phyloP scores from a whole-genome alignment of 768 basidiomycete species.

The Mycena latifolia region DNA sequence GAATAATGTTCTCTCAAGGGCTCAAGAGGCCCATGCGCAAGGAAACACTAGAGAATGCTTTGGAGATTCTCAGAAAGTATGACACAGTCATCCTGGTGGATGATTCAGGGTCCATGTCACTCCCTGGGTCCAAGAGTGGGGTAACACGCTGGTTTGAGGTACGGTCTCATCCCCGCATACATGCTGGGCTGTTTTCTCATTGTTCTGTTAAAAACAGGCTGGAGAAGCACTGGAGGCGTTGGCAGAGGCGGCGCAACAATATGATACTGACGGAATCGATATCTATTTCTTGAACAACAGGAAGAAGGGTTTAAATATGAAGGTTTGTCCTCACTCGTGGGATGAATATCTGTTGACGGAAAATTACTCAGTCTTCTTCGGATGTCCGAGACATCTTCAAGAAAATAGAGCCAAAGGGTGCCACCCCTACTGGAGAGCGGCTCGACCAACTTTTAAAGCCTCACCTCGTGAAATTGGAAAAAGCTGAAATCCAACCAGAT shows the following conservation, averaged over 20 bases:
- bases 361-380: slow-evolving; percentile 47
- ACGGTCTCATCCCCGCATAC: not conserved
- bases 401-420: slow-evolving; percentile 55
- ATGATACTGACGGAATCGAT: slow-evolving; percentile 72
- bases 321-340: slow-evolving; percentile 42
- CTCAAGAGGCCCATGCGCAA: slow-evolving; percentile 20
- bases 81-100: slow-evolving; percentile 72
- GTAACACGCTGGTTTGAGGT: slow-evolving; percentile 66
- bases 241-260: slow-evolving; percentile 58
- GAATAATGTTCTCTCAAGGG: slow-evolving; percentile 10
- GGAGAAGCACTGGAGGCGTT: slow-evolving; percentile 59
- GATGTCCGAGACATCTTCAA: slow-evolving; percentile 57
- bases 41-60: slow-evolving; percentile 42
- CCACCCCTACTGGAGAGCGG: slow-evolving; percentile 58
- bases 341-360: not conserved
- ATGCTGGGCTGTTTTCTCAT: not conserved
- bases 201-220: slow-evolving; percentile 51
- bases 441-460: slow-evolving; percentile 47
- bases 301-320: slow-evolving; percentile 49
- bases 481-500: slow-evolving; percentile 38
- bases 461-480: slow-evolving; percentile 43
- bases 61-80: slow-evolving; percentile 57
- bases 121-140: slow-evolving; percentile 25
- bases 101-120: slow-evolving; percentile 70
- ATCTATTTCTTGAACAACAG: slow-evolving; percentile 68